Percentiles rank a stretch among this genome's conserved stretches.
These are phyloP conservation scores for Epichloe gansuensis DNA, from an alignment of 2,329 filamentous ascomycete species.

Conservation along the genomic window DNA sequence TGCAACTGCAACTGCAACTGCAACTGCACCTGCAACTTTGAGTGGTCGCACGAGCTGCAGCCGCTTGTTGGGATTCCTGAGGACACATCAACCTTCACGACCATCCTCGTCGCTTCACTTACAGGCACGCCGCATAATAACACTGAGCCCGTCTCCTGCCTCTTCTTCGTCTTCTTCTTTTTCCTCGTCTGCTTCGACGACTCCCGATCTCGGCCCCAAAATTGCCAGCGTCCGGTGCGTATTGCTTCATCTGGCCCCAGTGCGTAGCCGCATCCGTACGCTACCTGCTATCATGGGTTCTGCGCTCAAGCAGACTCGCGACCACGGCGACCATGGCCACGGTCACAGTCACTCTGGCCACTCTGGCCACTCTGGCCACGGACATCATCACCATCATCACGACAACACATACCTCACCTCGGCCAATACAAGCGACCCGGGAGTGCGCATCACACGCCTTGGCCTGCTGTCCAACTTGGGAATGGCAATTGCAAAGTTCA, in stretches of 20 bases:
- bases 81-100: conserved; percentile 9
- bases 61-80: background rate
- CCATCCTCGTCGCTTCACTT: background rate
- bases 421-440: conserved; percentile 60
- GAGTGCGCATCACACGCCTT: conserved; percentile 49
- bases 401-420: conserved; percentile 94
- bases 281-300: conserved; percentile 18
- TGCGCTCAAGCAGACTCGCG: conserved; percentile 20
- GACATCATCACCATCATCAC: conserved; percentile 69
- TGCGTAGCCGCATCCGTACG: conserved; percentile 12
- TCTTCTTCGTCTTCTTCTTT: background rate
- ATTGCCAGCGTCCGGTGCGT: conserved; percentile 3
- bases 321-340: conserved; percentile 18
- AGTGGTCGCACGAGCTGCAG: conserved; percentile 1
- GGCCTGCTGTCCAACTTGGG: conserved; percentile 68
- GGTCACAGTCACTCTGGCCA: conserved; percentile 34
- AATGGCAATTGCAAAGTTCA: conserved; percentile 88
- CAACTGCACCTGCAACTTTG: background rate
- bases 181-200: background rate
- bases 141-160: background rate
- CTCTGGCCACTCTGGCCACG: conserved; percentile 27
- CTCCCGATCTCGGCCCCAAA: conserved; percentile 2
- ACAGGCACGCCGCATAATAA: background rate
- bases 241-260: conserved; percentile 11
- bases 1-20: background rate